phyloP scores from a whole-genome alignment of 1,284 basidiomycete species.

The Melampsora americana region DNA sequence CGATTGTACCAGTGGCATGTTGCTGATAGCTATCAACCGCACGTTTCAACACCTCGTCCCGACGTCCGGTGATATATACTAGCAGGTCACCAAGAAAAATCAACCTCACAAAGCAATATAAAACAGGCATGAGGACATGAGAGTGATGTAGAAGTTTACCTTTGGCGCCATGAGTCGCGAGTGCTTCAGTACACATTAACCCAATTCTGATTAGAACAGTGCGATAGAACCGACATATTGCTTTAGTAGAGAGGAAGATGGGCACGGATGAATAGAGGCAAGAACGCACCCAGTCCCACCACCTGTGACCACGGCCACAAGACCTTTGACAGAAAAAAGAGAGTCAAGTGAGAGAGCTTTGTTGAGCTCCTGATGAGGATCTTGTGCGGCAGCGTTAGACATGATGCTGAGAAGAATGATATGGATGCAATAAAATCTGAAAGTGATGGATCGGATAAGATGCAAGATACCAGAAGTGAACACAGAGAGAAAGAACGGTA shows the following conservation, averaged over 20 bases:
- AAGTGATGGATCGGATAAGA: too few species aligned
- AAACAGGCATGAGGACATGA: too few species aligned
- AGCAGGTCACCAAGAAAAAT: background rate
- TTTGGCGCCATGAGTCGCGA: constrained; percentile 42
- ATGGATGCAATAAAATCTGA: too few species aligned
- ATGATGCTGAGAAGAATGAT: background rate
- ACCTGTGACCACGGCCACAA: constrained; percentile 41
- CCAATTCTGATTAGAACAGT: constrained; percentile 24
- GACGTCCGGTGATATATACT: constrained; percentile 42
- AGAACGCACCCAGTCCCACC: constrained; percentile 39
- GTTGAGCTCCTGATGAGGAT: constrained; percentile 28
- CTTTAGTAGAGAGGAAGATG: background rate
- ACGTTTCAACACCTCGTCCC: constrained; percentile 35
- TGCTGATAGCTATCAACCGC: constrained; percentile 40
- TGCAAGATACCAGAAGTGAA: too few species aligned
- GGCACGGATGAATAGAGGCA: background rate
- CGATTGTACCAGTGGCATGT: constrained; percentile 38
- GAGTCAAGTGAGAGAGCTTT: constrained; percentile 41
- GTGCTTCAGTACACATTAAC: constrained; percentile 39
- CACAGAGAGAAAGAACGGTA: too few species aligned
- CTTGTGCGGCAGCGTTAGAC: constrained; percentile 33
- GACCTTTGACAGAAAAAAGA: constrained; percentile 30
- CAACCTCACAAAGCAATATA: background rate
- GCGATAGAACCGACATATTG: background rate
- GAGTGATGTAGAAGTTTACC: constrained; percentile 9